These are phyloP conservation scores for Xenoacremonium recifei DNA, from an alignment of 2,329 filamentous ascomycete species.

Conservation along the genomic window DNA sequence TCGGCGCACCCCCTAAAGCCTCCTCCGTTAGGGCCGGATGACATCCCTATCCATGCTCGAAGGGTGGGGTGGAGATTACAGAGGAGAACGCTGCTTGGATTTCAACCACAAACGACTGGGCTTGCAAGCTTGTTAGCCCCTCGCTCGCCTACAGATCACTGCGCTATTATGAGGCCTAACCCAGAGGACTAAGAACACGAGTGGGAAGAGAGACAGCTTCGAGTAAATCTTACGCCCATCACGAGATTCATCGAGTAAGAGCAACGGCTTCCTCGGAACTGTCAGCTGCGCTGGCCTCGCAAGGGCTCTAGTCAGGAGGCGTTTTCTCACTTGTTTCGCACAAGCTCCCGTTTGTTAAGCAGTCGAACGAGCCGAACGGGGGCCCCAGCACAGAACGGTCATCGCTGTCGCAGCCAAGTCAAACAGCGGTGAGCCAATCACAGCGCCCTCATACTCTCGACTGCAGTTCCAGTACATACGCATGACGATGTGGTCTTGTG, in stretches of 20 bases:
- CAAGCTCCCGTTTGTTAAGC: constrained; percentile 12
- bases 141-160: background rate
- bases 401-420: background rate
- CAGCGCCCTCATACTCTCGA: background rate
- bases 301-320: constrained; percentile 6
- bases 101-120: too few relatives aligned
- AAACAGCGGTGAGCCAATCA: background rate
- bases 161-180: constrained; percentile 11
- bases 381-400: background rate
- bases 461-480: too few relatives aligned
- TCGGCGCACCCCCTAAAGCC: too few relatives aligned
- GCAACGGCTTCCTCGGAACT: constrained; percentile 1
- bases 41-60: too few relatives aligned
- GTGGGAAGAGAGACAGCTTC: constrained; percentile 5
- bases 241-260: constrained; percentile 5
- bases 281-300: background rate
- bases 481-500: background rate
- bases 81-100: too few relatives aligned
- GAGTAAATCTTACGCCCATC: constrained; percentile 7
- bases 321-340: too few relatives aligned
- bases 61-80: too few relatives aligned
- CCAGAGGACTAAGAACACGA: constrained; percentile 12
- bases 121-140: background rate
- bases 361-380: background rate
- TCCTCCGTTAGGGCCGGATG: too few relatives aligned